Evolutionary conservation across 768 basidiomycete genomes (phyloP).

Genomic region (Tylopilus vinaceipallidus): DNA sequence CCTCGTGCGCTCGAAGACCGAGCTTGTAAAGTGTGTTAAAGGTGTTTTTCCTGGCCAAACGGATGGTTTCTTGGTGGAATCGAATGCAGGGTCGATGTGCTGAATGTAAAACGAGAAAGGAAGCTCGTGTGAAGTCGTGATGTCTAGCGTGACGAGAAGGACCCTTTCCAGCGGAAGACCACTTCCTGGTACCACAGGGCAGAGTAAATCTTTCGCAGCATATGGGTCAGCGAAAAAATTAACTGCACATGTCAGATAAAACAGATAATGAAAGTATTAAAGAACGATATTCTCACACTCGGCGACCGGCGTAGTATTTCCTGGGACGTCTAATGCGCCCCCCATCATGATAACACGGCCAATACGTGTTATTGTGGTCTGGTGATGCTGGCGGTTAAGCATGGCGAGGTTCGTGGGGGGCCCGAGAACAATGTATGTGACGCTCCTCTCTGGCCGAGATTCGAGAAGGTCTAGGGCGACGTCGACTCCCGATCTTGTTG

Average conservation of each 20-base stretch:
- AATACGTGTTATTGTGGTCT: constrained; percentile 53
- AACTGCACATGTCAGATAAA: constrained; percentile 42
- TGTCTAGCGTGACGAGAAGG: constrained; percentile 73
- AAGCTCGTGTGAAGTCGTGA: constrained; percentile 78
- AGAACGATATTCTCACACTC: constrained; percentile 61
- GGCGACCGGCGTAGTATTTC: constrained; percentile 77
- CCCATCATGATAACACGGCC: constrained; percentile 89
- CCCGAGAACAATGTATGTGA: constrained; percentile 74
- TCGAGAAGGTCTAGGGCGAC: constrained; percentile 56
- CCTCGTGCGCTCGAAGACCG: constrained; percentile 71
- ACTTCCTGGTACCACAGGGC: constrained; percentile 36
- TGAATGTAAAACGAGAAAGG: constrained; percentile 63
- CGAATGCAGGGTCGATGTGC: constrained; percentile 61
- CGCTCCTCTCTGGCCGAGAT: constrained; percentile 45
- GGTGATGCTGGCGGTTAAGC: constrained; percentile 54
- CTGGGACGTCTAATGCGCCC: constrained; percentile 89
- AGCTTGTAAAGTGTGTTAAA: constrained; percentile 72
- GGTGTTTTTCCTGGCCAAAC: constrained; percentile 47
- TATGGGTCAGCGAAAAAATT: constrained; percentile 88
- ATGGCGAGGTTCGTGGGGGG: constrained; percentile 80
- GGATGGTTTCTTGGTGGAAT: constrained; percentile 50
- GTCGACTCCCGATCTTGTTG: constrained; percentile 48
- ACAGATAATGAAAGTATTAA: not conserved
- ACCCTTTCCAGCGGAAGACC: constrained; percentile 66
- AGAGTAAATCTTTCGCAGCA: constrained; percentile 70